Base-by-base conservation (phyloP, 257 asterid genomes). In the Nicotiana paniculata region DNA sequence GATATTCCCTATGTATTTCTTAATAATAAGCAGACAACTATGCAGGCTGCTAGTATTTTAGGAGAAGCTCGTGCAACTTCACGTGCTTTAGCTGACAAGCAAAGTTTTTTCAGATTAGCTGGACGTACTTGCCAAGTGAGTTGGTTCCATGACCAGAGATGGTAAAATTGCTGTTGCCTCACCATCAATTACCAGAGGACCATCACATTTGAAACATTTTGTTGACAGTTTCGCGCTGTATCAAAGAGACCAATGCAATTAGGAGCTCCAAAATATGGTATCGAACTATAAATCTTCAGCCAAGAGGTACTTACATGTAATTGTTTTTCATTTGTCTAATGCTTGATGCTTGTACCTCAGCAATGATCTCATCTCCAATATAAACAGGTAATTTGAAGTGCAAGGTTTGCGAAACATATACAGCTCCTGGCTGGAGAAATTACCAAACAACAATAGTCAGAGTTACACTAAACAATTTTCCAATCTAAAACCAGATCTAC, bases 341-440 rank as follows among this genome's bases (percentile, higher is more conserved):
- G 80, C 43, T 82, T 82, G 63, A 87, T 55, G 97, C 94, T 62
- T 80, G 85, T 54, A 96, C 91, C 86, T 89, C 88, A 77, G 95
- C 93, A 35, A 70, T 82, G 81, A 96, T 90, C 81, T 83, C 83
- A 55, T 93, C 98, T 30, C 94, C 97, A 4, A 91, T 89, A 51
- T 90, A 93, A 30, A 90, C 97, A 0, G 98, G 98, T n/a, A 84
- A 57, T 85, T 84, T 91, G 77, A 94, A 96, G 3, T 94, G 92
- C 90, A 96, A 66, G 1, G 85, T 87, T 58, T 94, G 98, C 81
- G 95, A 90, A 87, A 87, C 93, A 77, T 96, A 94, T 17, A 96
- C 88, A 48, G 98, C 95, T 37, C 99, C 97, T 26, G 97, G 97
- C 98, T 94, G 79, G 77, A 81, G 70, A 63, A 39, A 43, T 62